These are phyloP conservation scores for Tephrocybe sp. DNA, from an alignment of 768 basidiomycete genomes.

Conservation along the genomic window DNA sequence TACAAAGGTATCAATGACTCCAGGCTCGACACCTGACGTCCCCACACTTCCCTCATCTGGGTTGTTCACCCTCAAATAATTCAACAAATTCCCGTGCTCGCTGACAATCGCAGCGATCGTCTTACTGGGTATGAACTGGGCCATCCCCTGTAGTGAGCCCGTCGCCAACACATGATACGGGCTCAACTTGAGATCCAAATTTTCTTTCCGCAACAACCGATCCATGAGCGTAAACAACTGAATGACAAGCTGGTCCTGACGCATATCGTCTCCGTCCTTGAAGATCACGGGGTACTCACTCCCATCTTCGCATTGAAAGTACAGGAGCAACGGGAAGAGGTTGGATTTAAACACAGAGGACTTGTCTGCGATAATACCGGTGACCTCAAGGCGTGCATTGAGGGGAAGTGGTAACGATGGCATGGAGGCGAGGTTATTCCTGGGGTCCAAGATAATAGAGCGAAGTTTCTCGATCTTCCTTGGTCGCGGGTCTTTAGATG, in stretches of 20 bases:
- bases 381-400: slow-evolving; percentile 81
- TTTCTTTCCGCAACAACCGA: slow-evolving; percentile 87
- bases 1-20: slow-evolving; percentile 94
- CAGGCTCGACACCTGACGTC: slow-evolving; percentile 91
- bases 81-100: slow-evolving; percentile 84
- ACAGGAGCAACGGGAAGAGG: slow-evolving; percentile 86
- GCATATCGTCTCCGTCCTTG: slow-evolving; percentile 98
- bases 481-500: slow-evolving; percentile 88
- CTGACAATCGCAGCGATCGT: slow-evolving; percentile 93
- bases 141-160: slow-evolving; percentile 91
- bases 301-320: slow-evolving; percentile 83
- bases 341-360: slow-evolving; percentile 98
- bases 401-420: slow-evolving; percentile 84
- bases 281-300: slow-evolving; percentile 94
- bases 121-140: slow-evolving; percentile 93
- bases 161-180: slow-evolving; percentile 95
- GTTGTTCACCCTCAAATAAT: slow-evolving; percentile 81
- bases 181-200: slow-evolving; percentile 86
- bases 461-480: slow-evolving; percentile 98
- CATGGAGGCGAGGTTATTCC: slow-evolving; percentile 79
- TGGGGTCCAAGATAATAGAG: slow-evolving; percentile 79
- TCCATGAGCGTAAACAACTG: slow-evolving; percentile 99
- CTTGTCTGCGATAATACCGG: slow-evolving; percentile 87
- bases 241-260: slow-evolving; percentile 97
- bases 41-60: slow-evolving; percentile 95